A percentile compares a stretch with the other conserved stretches of the same genome.
These are phyloP conservation scores for Gilbertella persicaria DNA, from an alignment of 371 early-diverging fungal species.

Conservation along the genomic window DNA sequence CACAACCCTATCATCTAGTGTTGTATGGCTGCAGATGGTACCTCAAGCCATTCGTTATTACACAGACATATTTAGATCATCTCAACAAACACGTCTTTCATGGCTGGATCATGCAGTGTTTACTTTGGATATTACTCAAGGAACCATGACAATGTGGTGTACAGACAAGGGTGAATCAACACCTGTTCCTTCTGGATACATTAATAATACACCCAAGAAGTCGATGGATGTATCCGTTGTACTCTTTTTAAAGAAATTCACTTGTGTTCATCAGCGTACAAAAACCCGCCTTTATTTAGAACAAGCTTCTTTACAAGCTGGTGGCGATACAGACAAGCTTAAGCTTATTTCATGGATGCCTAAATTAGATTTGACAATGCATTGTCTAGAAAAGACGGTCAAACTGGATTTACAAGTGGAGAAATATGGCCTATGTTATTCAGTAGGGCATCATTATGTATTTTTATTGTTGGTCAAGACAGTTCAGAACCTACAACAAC, in stretches of 20 bases:
- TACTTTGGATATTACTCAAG: conserved; percentile 15
- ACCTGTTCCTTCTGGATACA: background rate
- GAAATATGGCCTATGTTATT: conserved; percentile 14
- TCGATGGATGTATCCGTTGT: background rate
- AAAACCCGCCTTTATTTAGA: conserved; percentile 1
- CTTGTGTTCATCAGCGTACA: conserved; percentile 7
- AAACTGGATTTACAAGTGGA: conserved; percentile 12
- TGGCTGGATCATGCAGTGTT: background rate
- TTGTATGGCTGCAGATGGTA: too few species aligned
- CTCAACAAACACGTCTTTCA: too few species aligned
- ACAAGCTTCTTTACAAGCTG: conserved; percentile 15
- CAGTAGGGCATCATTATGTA: conserved; percentile 17
- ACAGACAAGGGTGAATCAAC: background rate
- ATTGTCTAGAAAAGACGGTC: too few species aligned
- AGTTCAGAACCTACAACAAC: background rate
- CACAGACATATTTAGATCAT: too few species aligned
- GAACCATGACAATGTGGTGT: background rate
- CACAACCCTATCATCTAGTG: too few species aligned
- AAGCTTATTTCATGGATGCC: conserved; percentile 20
- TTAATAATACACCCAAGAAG: conserved; percentile 15
- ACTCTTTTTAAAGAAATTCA: conserved; percentile 8
- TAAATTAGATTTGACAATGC: too few species aligned
- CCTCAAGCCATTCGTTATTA: too few species aligned
- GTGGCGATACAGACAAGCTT: too few species aligned
- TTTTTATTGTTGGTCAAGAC: conserved; percentile 9